A percentile compares a stretch with the other conserved stretches of the same genome.
These are phyloP conservation scores for Jackrogersella minutella DNA, from an alignment of 495 filamentous ascomycete genomes.

Conservation along the genomic window DNA sequence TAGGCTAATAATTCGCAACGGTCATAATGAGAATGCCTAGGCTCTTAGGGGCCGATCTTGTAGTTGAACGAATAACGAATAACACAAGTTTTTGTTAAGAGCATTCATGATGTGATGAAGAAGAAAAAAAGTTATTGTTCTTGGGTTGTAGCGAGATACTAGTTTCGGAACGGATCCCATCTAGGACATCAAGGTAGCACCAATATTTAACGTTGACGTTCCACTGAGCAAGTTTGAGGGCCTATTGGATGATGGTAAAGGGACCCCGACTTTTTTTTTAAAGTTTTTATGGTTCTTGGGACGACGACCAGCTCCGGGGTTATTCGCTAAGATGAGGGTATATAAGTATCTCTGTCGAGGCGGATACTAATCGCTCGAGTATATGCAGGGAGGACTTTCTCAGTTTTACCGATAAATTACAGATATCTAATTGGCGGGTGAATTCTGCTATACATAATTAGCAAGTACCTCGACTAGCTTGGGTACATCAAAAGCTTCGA, in stretches of 20 bases:
- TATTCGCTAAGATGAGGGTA: background rate
- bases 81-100: conserved; percentile 13
- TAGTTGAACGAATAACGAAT: conserved; percentile 23
- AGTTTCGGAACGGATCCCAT: conserved; percentile 37
- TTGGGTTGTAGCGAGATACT: conserved; percentile 29
- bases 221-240: conserved; percentile 1
- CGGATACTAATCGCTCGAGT: background rate
- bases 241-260: background rate
- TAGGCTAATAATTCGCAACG: conserved; percentile 35
- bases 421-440: background rate
- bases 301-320: conserved; percentile 4
- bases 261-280: no score
- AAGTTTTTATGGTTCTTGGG: conserved; percentile 5
- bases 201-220: background rate
- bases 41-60: conserved; percentile 15
- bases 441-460: background rate
- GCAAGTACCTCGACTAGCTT: background rate
- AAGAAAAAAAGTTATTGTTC: conserved; percentile 15
- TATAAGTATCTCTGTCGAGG: background rate
- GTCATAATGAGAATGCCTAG: conserved; percentile 18
- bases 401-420: background rate
- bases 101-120: conserved; percentile 14
- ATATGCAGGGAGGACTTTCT: background rate
- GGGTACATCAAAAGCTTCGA: conserved; percentile 2
- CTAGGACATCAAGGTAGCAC: background rate